Conservation (phyloP, 2,329 filamentous ascomycete species). For the Verticillium klebahnii region DNA sequence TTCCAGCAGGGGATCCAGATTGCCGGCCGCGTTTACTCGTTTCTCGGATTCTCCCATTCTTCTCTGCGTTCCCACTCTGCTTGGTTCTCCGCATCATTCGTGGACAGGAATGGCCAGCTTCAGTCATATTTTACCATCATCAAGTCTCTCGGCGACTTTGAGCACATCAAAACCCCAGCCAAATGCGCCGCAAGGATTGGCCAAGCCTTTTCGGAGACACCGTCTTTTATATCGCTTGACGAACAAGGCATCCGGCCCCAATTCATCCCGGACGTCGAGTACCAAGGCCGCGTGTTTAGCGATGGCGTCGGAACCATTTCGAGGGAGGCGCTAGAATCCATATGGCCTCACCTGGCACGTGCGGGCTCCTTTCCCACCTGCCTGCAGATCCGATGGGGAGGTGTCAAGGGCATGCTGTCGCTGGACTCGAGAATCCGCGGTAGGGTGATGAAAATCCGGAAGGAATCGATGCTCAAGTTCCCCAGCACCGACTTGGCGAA, state of each 20-base stretch:
- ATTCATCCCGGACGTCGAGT: conserved; percentile 48
- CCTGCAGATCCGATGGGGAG: conserved; percentile 70
- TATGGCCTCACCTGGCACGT: conserved; percentile 51
- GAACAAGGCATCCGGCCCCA: conserved; percentile 26
- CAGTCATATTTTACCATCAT: conserved; percentile 40
- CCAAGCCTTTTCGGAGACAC: conserved; percentile 72
- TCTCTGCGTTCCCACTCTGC: conserved; percentile 67
- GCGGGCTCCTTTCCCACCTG: conserved; percentile 52
- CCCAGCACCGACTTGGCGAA: conserved; percentile 45
- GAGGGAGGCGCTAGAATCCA: conserved; percentile 46
- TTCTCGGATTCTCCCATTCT: conserved; percentile 77
- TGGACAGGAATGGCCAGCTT: conserved; percentile 22
- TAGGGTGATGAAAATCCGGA: conserved; percentile 55
- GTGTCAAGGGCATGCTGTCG: conserved; percentile 75
- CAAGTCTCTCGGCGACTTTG: conserved; percentile 44
- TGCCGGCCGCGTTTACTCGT: conserved; percentile 57
- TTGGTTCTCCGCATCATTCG: conserved; percentile 55
- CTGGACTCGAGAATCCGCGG: conserved; percentile 59
- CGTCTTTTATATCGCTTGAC: conserved; percentile 51
- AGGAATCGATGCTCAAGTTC: conserved; percentile 77
- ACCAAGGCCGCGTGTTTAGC: conserved; percentile 58
- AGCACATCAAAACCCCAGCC: conserved; percentile 45
- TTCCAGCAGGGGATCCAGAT: conserved; percentile 57
- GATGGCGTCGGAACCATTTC: conserved; percentile 79
- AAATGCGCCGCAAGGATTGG: conserved; percentile 56